Evolutionary conservation across 1,139 yeast genomes (phyloP), one percentile per base, ranked within the genome.

Genomic region (Pichia sp.): DNA sequence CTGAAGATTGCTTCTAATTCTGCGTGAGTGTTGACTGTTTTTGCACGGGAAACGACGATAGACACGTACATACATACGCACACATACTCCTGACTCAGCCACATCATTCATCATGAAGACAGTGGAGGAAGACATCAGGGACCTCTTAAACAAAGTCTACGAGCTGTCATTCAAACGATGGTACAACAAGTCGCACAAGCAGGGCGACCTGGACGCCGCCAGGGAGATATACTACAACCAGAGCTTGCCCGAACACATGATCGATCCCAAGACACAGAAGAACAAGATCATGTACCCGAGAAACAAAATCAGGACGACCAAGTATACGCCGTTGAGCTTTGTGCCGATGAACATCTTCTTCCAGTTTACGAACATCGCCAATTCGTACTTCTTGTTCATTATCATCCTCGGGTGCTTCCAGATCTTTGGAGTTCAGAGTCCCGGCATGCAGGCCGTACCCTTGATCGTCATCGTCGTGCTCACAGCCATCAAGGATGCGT

Each of bases 271-370:
- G 37, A 61, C 66, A 1, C 42, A 53, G 2, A 31, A 51, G 2
- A 67, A 67, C 7, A 47, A 50, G 12, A 47, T 51, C 0, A 42
- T 46, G 2, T 80, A 76, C 57, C 75, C 81, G 16, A 68, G 83
- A 59, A 80, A 80, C 64, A 80, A 80, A 62, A 76, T 80, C 53
- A 72, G 84, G 66, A 79, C 85, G 4, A 79, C 85, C 6, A 80
- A 79, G 64, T 80, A 80, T 61, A 80, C 85, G 2, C 83, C 84
- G 3, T 57, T 80, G 46, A 66, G 76, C 41, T 80, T 80, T 55
- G 57, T 80, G 26, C 85, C 85, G 3, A 79, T 78, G 62, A 79
- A 79, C 58, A 65, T 80, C 30, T 60, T 67, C 21, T 67, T 73
- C 56, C 85, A 80, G 61, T 80, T 80, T 62, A 71, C 72, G 46